These are phyloP conservation scores for Tetrapisispora taiwanensis DNA, from an alignment of 805 yeast genomes.

Conservation along the genomic window DNA sequence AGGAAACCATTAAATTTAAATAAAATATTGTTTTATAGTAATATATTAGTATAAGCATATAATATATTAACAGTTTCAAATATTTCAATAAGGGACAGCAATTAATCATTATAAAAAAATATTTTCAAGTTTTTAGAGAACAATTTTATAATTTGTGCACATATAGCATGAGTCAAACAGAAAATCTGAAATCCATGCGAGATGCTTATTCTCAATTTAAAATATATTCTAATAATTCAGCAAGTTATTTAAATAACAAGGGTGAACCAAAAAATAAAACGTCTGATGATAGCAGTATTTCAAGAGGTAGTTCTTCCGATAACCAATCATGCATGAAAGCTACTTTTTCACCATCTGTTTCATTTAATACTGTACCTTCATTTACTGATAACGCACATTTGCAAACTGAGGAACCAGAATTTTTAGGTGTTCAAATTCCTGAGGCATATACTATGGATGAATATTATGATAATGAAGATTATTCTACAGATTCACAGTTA, in stretches of 20 bases:
- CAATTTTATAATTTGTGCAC: too few relatives aligned
- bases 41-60: too few relatives aligned
- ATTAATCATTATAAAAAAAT: too few relatives aligned
- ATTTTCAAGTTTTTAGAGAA: too few relatives aligned
- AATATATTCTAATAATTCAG: not conserved
- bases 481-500: slow-evolving; percentile 2
- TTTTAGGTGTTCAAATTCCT: slow-evolving; percentile 22
- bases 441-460: slow-evolving; percentile 27
- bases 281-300: not conserved
- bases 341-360: slow-evolving; percentile 17
- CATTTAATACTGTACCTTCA: slow-evolving; percentile 29
- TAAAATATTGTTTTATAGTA: too few relatives aligned
- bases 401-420: slow-evolving; percentile 14
- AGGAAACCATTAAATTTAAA: too few relatives aligned
- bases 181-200: not conserved
- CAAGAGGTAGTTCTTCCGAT: not conserved
- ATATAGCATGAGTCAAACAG: not conserved
- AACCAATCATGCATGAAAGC: not conserved
- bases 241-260: not conserved
- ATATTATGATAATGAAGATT: slow-evolving; percentile 26
- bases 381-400: slow-evolving; percentile 11
- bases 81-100: too few relatives aligned
- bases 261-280: not conserved
- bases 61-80: too few relatives aligned
- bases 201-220: slow-evolving; percentile 1